A percentile compares a stretch with the other conserved stretches of the same genome.
Conservation (phyloP, 139 green algal genomes). For the Pseudopediastrum boryanum region DNA sequence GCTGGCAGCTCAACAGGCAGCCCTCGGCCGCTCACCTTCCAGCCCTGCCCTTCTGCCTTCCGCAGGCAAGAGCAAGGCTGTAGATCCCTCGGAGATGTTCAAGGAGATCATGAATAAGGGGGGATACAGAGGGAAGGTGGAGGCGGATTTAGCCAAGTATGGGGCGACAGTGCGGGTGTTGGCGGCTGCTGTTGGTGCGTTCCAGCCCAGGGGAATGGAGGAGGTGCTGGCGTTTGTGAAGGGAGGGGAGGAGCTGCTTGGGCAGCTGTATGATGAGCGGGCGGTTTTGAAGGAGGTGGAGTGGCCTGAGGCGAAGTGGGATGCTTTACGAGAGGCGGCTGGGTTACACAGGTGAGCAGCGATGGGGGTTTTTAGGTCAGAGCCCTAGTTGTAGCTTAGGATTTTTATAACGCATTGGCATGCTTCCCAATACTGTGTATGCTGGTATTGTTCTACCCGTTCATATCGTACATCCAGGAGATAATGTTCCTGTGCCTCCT, state of each 20-base stretch:
- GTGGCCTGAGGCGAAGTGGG: slow-evolving; percentile 30
- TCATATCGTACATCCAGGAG: too few species aligned
- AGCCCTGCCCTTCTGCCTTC: background rate
- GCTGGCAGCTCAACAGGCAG: slow-evolving; percentile 22
- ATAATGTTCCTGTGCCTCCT: too few species aligned
- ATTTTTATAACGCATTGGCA: too few species aligned
- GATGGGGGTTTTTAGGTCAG: too few species aligned
- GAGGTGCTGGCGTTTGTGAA: slow-evolving; percentile 14
- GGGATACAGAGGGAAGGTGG: slow-evolving; percentile 7
- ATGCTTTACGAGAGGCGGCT: slow-evolving; percentile 22
- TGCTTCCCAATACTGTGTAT: too few species aligned
- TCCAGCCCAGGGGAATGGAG: slow-evolving; percentile 17
- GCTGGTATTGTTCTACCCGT: too few species aligned
- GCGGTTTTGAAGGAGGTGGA: slow-evolving; percentile 23
- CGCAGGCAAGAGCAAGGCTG: background rate
- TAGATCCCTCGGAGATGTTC: slow-evolving; percentile 10
- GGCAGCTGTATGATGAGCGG: slow-evolving; percentile 28
- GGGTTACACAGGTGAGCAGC: slow-evolving; percentile 12
- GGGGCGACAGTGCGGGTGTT: background rate
- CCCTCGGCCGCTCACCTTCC: background rate
- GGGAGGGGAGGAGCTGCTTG: slow-evolving; percentile 8
- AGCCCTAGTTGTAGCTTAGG: too few species aligned
- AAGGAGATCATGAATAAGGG: slow-evolving; percentile 28
- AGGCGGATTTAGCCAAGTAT: slow-evolving; percentile 7
- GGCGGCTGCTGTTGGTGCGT: background rate